Evolutionary conservation across 495 filamentous ascomycete genomes (phyloP), one percentile per base, ranked within the genome.

Genomic region (Penicillium angulare): DNA sequence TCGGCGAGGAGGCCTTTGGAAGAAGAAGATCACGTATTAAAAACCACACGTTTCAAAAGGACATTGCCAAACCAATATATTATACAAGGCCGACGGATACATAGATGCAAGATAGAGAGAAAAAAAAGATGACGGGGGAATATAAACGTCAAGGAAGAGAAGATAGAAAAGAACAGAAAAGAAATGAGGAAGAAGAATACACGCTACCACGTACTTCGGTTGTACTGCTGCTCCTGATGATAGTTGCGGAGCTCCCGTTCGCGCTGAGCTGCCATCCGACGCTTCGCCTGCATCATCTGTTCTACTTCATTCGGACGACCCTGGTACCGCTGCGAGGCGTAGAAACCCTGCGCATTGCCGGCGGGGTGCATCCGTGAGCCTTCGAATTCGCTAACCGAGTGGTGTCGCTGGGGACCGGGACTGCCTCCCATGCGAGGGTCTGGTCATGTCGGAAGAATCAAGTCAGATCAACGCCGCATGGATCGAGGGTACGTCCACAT

Each of bases 161-260:
- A n/a, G 44, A 55, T 46, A 50, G 48, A 60, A 43, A 52, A 51
- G 53, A 53, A 52, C 45, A 54, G 52, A 57, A 44, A 50, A 54
- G 54, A 59, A 53, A 56, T 49, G 56, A 57, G 64, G 58, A 59
- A 61, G 54, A 64, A 65, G 62, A 55, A 59, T 53, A 66, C 57
- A 75, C 62, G 67, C 74, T 80, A 74, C 72, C 75, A 81, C 81
- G 70, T 80, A 98, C 93, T 96, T 86, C 92, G 86, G 76, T 97
- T 95, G 80, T 95, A 97, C 84, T 98, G 93, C 81, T 98, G 93
- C 80, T 98, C 93, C 78, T 97, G 93, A 74, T 98, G 93, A 78
- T 97, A 97, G 75, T 98, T 98, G 73, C 93, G 90, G 72, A 98
- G 84, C 78, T 98, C 93, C 72, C 95, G 88, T 80, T 98, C 93